Evolutionary conservation across 495 filamentous ascomycete species (phyloP), one percentile per base, ranked within the genome.

Genomic region (Glutinoglossum americanum): DNA sequence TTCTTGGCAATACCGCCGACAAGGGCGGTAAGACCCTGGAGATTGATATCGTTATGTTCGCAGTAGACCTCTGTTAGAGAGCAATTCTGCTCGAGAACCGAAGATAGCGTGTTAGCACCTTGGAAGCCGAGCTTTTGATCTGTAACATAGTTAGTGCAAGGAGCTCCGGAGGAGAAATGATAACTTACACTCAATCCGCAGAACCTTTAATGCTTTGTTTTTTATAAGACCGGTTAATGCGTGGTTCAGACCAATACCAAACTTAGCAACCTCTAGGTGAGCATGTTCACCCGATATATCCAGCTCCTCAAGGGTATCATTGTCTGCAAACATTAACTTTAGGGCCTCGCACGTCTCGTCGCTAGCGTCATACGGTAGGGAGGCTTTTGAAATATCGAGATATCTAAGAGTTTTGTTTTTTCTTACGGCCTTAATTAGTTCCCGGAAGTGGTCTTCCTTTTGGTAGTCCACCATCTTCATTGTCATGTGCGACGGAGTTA

Each of bases 231-330:
- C 87, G 8, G 74, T 74, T 57, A 98, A 70, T 11, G 88, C 84
- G 45, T 81, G 74, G 35, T 84, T 87, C 55, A 96, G 77, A 3
- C 87, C 88, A 60, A 80, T 82, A 21, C 90, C 89, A 37, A 95
- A 80, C 47, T 84, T 80, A 0, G 85, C 83, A 49, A 87, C 85
- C 65, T 95, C 92, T 26, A 96, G 73, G 64, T 89, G 83, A 8
- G 87, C 85, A 61, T 84, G 84, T 65, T 94, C 92, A 5, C 92
- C 92, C 7, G 88, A 92, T 48, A 96, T 79, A 65, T 95, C 84
- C 17, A 98, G 70, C 57, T 80, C 84, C 57, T 80, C 76, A 13
- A 98, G 71, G 0, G 83, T 85, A 10, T 75, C 70, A 62, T 98
- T 96, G 56, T 80, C 73, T 28, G 82, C 79, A 60, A 98, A 86